Conservation (phyloP, 495 filamentous ascomycete genomes). For the Xylaria intraflava region DNA sequence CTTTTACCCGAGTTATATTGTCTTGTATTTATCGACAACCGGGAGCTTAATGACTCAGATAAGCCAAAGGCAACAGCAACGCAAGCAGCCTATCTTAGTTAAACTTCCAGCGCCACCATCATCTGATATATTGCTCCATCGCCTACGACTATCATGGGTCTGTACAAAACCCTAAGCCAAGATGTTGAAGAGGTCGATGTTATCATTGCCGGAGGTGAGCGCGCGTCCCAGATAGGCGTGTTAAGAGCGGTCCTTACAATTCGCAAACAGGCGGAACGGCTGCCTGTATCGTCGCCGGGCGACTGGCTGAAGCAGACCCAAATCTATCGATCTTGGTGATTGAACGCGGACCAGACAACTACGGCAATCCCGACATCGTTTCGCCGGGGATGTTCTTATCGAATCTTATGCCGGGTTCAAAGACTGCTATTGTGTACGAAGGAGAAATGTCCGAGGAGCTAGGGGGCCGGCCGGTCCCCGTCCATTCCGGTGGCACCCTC, state of each 20-base stretch:
- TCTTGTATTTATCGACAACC: no score
- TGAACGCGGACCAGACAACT: slow-evolving; percentile 26
- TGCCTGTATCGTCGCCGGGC: slow-evolving; percentile 30
- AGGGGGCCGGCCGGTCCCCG: slow-evolving; percentile 33
- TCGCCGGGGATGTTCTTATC: slow-evolving; percentile 22
- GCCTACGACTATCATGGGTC: no score
- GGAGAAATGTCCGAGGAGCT: slow-evolving; percentile 23
- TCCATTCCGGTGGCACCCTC: slow-evolving; percentile 37
- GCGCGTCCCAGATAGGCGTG: not conserved
- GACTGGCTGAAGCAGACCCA: slow-evolving; percentile 26
- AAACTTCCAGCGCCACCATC: no score
- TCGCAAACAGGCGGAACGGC: slow-evolving; percentile 20
- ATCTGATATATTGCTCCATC: no score
- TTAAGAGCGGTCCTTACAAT: not conserved
- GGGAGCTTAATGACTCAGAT: no score
- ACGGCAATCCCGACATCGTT: slow-evolving; percentile 16
- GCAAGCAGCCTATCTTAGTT: no score
- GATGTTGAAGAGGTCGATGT: not conserved
- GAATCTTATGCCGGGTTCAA: slow-evolving; percentile 8
- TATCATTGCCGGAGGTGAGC: not conserved
- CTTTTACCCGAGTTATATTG: no score
- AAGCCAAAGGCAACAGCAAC: no score
- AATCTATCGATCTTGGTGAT: slow-evolving; percentile 31
- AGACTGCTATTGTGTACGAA: slow-evolving; percentile 1
- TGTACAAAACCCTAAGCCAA: not conserved